These are phyloP conservation scores for Debaryomyces singareniensis DNA, from an alignment of 1,139 yeast species.

Conservation along the genomic window DNA sequence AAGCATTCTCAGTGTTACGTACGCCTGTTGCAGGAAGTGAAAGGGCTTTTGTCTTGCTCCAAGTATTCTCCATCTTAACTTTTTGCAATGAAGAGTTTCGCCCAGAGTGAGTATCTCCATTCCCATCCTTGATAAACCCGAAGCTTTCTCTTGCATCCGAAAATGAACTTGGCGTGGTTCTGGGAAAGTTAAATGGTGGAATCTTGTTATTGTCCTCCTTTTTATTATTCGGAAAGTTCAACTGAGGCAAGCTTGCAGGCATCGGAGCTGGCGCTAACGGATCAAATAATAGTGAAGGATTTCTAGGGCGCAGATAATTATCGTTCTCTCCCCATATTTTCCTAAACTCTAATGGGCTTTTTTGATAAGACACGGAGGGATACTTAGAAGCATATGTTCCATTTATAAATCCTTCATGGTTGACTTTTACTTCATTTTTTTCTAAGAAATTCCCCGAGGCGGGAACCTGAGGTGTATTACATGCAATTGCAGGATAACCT, in stretches of 20 bases:
- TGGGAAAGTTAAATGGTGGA: neutral
- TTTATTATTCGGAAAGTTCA: neutral
- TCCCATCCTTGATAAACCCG: neutral
- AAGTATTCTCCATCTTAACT: neutral
- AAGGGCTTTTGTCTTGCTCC: neutral
- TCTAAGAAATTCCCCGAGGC: neutral
- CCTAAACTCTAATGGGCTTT: conserved; percentile 23
- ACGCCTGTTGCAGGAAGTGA: too few species aligned
- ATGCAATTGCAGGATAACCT: neutral
- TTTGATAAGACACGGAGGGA: neutral
- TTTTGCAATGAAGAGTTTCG: neutral
- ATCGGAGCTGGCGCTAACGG: conserved; percentile 29
- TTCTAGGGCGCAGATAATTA: conserved; percentile 18
- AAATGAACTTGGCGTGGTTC: neutral
- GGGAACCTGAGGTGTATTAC: neutral
- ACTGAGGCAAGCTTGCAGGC: conserved; percentile 1
- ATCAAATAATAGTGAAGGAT: conserved; percentile 31
- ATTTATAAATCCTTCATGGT: too few species aligned
- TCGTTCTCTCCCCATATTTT: conserved; percentile 30
- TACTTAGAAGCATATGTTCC: neutral
- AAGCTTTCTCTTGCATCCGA: neutral
- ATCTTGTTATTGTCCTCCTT: neutral
- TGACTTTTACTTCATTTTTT: neutral
- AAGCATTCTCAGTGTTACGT: neutral
- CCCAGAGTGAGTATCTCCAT: neutral